These are phyloP conservation scores for Diversispora epigaea DNA, from an alignment of 192 early-diverging fungal species.

Conservation along the genomic window DNA sequence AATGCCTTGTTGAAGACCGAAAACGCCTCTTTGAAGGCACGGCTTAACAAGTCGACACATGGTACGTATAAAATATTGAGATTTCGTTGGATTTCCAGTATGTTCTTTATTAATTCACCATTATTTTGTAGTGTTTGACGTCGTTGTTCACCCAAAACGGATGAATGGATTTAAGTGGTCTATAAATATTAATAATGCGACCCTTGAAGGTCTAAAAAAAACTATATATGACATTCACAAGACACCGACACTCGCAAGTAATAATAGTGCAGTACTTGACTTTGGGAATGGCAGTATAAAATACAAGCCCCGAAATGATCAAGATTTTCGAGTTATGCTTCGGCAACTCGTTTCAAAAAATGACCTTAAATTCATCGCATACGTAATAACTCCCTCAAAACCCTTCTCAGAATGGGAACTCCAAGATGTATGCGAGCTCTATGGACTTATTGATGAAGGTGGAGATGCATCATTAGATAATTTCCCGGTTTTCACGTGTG, in stretches of 20 bases:
- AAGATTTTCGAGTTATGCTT: slow-evolving; percentile 10
- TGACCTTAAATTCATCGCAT: slow-evolving; percentile 13
- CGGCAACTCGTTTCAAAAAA: background rate
- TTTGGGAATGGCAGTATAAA: background rate
- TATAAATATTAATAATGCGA: slow-evolving; percentile 3
- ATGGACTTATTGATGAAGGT: background rate
- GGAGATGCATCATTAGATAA: background rate
- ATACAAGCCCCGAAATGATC: background rate
- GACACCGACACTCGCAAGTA: background rate
- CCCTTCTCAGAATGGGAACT: background rate
- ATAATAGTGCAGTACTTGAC: background rate
- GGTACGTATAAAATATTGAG: slow-evolving; percentile 11
- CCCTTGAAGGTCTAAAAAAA: slow-evolving; percentile 15
- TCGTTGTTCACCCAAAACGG: background rate
- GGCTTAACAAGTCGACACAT: background rate
- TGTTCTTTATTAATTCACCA: slow-evolving; percentile 9
- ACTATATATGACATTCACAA: background rate
- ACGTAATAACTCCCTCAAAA: slow-evolving; percentile 5
- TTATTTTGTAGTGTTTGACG: slow-evolving; percentile 10
- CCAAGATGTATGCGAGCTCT: background rate
- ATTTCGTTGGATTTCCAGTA: slow-evolving; percentile 10
- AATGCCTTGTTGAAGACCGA: too few relatives aligned
- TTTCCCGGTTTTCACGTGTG: background rate
- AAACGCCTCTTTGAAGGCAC: slow-evolving; percentile 9
- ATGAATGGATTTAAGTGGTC: slow-evolving; percentile 10